These are phyloP conservation scores for Malbranchea zuffiana DNA, from an alignment of 2,329 filamentous ascomycete genomes.

Conservation along the genomic window DNA sequence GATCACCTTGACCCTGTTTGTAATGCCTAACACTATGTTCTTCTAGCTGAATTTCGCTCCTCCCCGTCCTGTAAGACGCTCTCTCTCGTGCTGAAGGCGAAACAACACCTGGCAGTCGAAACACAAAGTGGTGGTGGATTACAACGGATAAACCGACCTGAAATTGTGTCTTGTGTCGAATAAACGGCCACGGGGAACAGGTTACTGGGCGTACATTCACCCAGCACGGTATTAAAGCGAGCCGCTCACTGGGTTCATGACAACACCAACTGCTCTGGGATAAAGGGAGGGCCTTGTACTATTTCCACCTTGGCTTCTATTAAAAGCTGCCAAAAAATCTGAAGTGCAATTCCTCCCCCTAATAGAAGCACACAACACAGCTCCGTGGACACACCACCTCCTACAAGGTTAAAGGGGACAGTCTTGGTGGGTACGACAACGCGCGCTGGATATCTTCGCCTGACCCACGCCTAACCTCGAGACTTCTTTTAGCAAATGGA, in stretches of 20 bases:
- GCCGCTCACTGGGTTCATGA: too few species aligned
- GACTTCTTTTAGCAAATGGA: slow-evolving; percentile 8
- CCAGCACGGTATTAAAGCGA: too few species aligned
- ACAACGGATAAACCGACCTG: too few species aligned
- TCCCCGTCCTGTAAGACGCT: slow-evolving; percentile 7
- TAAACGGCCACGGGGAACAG: too few species aligned
- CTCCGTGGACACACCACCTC: too few species aligned
- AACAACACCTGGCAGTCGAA: background rate
- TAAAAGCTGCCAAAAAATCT: slow-evolving; percentile 2
- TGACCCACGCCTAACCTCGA: slow-evolving; percentile 6
- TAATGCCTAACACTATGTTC: too few species aligned
- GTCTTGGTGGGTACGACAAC: slow-evolving; percentile 6
- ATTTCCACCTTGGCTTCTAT: slow-evolving; percentile 5
- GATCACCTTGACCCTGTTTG: too few species aligned
- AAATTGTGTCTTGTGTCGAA: too few species aligned
- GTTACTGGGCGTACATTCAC: too few species aligned
- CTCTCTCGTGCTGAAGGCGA: background rate
- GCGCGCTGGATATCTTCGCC: background rate
- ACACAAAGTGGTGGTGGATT: too few species aligned
- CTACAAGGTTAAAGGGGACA: slow-evolving; percentile 3
- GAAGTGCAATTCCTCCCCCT: slow-evolving; percentile 4
- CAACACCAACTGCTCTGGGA: too few species aligned
- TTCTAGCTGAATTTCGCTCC: slow-evolving; percentile 4
- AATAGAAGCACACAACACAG: slow-evolving; percentile 9
- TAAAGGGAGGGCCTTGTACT: slow-evolving; percentile 9